phyloP scores from a whole-genome alignment of 2,329 filamentous ascomycete genomes.

The Xylariales sp. region DNA sequence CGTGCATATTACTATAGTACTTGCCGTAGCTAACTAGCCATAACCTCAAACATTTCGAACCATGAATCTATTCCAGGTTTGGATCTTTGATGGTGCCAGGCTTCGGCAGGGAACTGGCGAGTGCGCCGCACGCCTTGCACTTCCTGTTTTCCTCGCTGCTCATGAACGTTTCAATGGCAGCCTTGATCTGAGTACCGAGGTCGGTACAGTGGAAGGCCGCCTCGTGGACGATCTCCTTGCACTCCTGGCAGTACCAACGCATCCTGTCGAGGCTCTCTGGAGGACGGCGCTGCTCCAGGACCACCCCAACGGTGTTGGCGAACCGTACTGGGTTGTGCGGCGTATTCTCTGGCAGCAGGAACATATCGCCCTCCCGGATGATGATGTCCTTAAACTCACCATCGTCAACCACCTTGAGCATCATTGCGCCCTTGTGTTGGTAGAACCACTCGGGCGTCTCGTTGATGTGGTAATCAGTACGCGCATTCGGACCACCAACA shows the following conservation, averaged over 20 bases:
- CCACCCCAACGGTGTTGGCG: constrained; percentile 87
- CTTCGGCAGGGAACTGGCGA: constrained; percentile 68
- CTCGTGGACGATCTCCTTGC: constrained; percentile 75
- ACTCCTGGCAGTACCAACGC: constrained; percentile 83
- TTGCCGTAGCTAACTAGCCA: too few species aligned
- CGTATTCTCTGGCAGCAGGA: constrained; percentile 87
- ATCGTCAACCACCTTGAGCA: constrained; percentile 83
- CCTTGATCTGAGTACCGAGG: constrained; percentile 91
- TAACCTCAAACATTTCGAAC: too few species aligned
- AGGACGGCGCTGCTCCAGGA: constrained; percentile 81
- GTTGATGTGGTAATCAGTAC: constrained; percentile 99
- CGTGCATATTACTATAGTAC: too few species aligned
- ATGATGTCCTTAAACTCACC: constrained; percentile 74
- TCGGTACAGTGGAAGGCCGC: constrained; percentile 83
- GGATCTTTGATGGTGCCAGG: constrained; percentile 56
- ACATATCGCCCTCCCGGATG: constrained; percentile 91
- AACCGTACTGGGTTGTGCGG: constrained; percentile 95
- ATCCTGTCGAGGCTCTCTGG: constrained; percentile 68
- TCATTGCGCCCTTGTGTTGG: constrained; percentile 89
- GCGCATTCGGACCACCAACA: constrained; percentile 91
- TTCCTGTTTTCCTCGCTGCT: constrained; percentile 58
- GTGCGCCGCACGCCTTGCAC: constrained; percentile 70
- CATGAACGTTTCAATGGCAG: constrained; percentile 79
- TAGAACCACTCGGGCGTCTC: constrained; percentile 96
- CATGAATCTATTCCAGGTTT: constrained; percentile 49